Percentiles rank a stretch among this genome's conserved stretches.
Evolutionary conservation across 2,329 filamentous ascomycete species (phyloP).

Genomic region (Lecanicillium sp.): DNA sequence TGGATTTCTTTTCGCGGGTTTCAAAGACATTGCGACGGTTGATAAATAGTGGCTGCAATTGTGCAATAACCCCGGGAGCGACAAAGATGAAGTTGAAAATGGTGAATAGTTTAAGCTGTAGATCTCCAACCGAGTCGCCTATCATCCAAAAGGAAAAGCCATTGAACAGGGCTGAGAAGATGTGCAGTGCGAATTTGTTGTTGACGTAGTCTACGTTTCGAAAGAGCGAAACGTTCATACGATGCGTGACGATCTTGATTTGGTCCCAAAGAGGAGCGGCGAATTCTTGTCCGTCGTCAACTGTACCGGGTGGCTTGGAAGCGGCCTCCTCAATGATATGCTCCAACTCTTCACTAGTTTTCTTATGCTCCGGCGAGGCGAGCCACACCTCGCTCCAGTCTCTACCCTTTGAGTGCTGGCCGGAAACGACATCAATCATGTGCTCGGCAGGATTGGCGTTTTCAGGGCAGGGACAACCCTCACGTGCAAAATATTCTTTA

Average conservation of each 20-base stretch:
- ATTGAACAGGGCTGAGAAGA: conserved; percentile 48
- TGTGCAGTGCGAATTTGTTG: conserved; percentile 52
- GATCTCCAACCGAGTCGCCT: conserved; percentile 37
- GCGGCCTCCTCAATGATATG: conserved; percentile 49
- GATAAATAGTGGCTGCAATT: conserved; percentile 52
- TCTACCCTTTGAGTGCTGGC: conserved; percentile 32
- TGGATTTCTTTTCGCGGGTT: conserved; percentile 49
- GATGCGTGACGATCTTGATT: conserved; percentile 52
- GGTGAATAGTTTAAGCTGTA: conserved; percentile 49
- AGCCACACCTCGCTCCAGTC: conserved; percentile 67
- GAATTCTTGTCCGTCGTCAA: conserved; percentile 57
- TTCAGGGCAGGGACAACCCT: conserved; percentile 53
- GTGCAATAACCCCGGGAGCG: conserved; percentile 47
- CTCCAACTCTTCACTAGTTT: conserved; percentile 54
- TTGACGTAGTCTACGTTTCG: conserved; percentile 59
- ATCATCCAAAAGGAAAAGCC: conserved; percentile 56
- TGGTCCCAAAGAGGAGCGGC: conserved; percentile 60
- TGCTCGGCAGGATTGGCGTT: conserved; percentile 67
- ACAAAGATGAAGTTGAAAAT: conserved; percentile 58
- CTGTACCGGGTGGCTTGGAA: conserved; percentile 28
- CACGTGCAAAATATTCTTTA: conserved; percentile 55
- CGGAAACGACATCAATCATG: conserved; percentile 57
- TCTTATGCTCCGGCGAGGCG: conserved; percentile 50
- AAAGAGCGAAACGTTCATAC: conserved; percentile 54
- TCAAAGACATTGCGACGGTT: conserved; percentile 49